A percentile compares a stretch with the other conserved stretches of the same genome.
Conservation (phyloP, 2,329 filamentous ascomycete species). For the Fusarium cicatricum region DNA sequence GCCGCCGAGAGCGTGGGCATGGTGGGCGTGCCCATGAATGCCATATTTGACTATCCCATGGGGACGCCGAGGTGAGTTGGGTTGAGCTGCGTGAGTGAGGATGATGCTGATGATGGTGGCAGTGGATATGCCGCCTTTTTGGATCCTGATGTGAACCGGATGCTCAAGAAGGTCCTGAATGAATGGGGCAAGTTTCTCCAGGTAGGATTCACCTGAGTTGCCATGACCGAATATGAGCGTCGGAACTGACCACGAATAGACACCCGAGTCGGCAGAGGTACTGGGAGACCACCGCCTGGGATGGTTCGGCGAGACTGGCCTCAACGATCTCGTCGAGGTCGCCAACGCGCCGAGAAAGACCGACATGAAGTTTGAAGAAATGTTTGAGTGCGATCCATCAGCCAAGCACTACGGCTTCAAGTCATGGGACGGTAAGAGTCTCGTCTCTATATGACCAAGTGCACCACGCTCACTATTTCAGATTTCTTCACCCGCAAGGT, state of each 20-base stretch:
- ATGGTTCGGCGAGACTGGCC: slow-evolving; percentile 63
- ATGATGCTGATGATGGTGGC: slow-evolving; percentile 2
- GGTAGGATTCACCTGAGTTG: slow-evolving; percentile 40
- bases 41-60: slow-evolving; percentile 65
- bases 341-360: slow-evolving; percentile 57
- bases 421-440: slow-evolving; percentile 67
- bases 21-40: slow-evolving; percentile 63
- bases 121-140: slow-evolving; percentile 62
- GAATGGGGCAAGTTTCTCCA: slow-evolving; percentile 64
- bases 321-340: slow-evolving; percentile 58
- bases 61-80: slow-evolving; percentile 56
- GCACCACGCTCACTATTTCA: slow-evolving; percentile 12
- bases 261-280: slow-evolving; percentile 62
- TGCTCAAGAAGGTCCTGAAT: slow-evolving; percentile 63
- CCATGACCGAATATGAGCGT: too few relatives aligned
- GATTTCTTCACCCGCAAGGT: slow-evolving; percentile 72
- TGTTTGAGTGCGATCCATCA: slow-evolving; percentile 67
- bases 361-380: slow-evolving; percentile 61
- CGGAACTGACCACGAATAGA: slow-evolving; percentile 39
- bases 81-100: neutral
- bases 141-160: slow-evolving; percentile 62
- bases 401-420: slow-evolving; percentile 66
- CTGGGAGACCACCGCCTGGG: slow-evolving; percentile 54
- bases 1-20: slow-evolving; percentile 60
- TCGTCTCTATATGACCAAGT: rapidly evolving